Base-by-base conservation (phyloP, 202 grass and related monocot species). In the Carex arenaria region DNA sequence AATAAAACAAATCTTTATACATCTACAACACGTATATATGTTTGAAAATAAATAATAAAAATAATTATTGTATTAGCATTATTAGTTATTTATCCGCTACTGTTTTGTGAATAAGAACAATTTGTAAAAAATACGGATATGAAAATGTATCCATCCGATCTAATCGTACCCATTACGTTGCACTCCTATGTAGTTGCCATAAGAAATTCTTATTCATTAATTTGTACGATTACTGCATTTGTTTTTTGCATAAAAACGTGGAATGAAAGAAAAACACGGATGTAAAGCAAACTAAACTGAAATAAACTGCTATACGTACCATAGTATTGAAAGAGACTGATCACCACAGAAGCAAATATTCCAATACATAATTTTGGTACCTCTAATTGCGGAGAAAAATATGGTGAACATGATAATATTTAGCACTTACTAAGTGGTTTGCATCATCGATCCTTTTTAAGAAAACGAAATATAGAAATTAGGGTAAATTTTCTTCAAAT, bases 381-480 rank as follows among this genome's bases (percentile, higher is more conserved):
- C 78, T 80, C n/a, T 15, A 80, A 80, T 80, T 63, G 22, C 78
- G 78, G 78, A 80, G 78, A 42, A 80, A 62, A 80, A 80, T 62
- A 80, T 64, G 78, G 18, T 49, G 38, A 81, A 52, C 42, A 49
- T 3, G 20, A 67, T n/a, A 67, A n/a, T 61, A 61, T 61, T 79
- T 34, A 59, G 32, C 53, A 36, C 18, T 34, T 14, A 66, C 18
- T 62, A 40, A 20, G 10, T 63, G 76, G 30, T 61, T 43, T 80
- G 4, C 55, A 60, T 80, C 34, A 42, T n/a, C n/a, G n/a, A n/a
- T 64, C 18, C 9, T 80, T 13, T 80, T 62, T 80, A 15, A 32
- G 15, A 7, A 34, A 69, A 69, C 0, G 6, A 73, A 73, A 52
- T 73, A 52, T 20, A 52, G 12, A 73, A 73, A 26, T 10, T 51